Base-by-base conservation (phyloP, 805 yeast species). In the Ogataea degrootiae region DNA sequence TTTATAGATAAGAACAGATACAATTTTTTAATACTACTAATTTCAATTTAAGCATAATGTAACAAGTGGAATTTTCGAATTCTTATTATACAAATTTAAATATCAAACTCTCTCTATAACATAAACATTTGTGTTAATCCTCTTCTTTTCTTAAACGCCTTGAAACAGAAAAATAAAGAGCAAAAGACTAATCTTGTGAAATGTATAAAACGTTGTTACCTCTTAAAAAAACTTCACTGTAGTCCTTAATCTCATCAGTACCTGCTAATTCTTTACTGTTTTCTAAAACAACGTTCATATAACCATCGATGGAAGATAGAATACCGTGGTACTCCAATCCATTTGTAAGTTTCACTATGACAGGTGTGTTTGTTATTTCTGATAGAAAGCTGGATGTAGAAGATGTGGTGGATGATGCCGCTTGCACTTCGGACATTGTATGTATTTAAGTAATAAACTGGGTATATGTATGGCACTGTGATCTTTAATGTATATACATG, bases 241-340 rank as follows among this genome's bases (percentile, higher is more conserved):
- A 63, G 52, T 80, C 83, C 26, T 67, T 70, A 51, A 75, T 78
- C 35, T 75, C 77, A 39, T 64, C 61, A 41, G 73, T 72, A 6
- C 77, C 77, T 34, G 79, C 78, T 40, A 68, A 66, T 62, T 94
- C 99, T 41, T 79, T 74, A 4, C 96, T 81, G 51, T 82, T 76
- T 46, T 86, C 89, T 54, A 94, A 74, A 2, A 92, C 96, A 42
- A 94, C 85, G 68, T 94, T 94, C 97, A 94, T 90, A 71, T 83
- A 94, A 8, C 98, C 98, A 64, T 94, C 99, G 48, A 94, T 91
- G 37, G 97, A 87, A 57, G 87, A 45, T 14, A 57, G 60, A 55
- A 59, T 68, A 54, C 92, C 95, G 41, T 74, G 78, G 67, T 89
- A 94, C 50, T 87, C 87, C 51, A 91, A 82, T 14, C 97, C 98